A percentile compares a stretch with the other conserved stretches of the same genome.
phyloP scores from a whole-genome alignment of 495 filamentous ascomycete species.

The Pyronema domesticum region DNA sequence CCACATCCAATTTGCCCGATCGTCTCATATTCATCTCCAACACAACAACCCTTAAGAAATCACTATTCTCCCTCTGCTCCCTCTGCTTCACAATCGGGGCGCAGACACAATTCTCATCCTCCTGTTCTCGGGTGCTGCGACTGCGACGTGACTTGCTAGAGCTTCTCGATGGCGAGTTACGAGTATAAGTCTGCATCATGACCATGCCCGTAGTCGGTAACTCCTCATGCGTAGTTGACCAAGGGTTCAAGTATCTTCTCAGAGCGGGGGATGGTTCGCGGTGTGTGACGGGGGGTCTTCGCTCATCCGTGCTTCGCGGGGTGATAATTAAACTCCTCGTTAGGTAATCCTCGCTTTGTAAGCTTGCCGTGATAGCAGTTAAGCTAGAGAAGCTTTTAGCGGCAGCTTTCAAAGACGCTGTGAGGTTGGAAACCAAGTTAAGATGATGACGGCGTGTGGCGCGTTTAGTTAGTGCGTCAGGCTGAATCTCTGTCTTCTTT shows the following conservation, averaged over 20 bases:
- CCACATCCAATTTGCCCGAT: constrained; percentile 72
- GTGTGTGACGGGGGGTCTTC: constrained; percentile 56
- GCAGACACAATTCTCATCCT: constrained; percentile 23
- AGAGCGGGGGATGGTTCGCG: constrained; percentile 71
- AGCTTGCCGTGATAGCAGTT: constrained; percentile 42
- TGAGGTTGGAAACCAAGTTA: constrained; percentile 84
- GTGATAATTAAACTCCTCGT: constrained; percentile 69
- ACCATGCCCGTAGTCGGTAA: constrained; percentile 62
- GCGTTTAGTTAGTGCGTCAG: constrained; percentile 14
- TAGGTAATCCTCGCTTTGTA: constrained; percentile 75
- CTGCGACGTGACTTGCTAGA: constrained; percentile 22
- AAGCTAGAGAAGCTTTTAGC: constrained; percentile 70
- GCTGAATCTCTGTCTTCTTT: constrained; percentile 15
- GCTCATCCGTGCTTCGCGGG: constrained; percentile 73
- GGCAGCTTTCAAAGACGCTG: constrained; percentile 74
- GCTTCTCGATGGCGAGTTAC: constrained; percentile 13
- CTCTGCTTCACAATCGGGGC: constrained; percentile 50
- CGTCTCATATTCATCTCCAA: constrained; percentile 96
- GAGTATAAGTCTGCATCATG: constrained; percentile 69
- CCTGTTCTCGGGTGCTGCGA: neutral
- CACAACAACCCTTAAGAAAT: constrained; percentile 86
- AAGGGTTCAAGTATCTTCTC: constrained; percentile 81
- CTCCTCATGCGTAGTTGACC: constrained; percentile 47
- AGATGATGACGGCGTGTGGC: constrained; percentile 20
- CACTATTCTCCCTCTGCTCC: constrained; percentile 79